Evolutionary conservation across 2,329 filamentous ascomycete species (phyloP).

Genomic region (Venturia oleaginea): DNA sequence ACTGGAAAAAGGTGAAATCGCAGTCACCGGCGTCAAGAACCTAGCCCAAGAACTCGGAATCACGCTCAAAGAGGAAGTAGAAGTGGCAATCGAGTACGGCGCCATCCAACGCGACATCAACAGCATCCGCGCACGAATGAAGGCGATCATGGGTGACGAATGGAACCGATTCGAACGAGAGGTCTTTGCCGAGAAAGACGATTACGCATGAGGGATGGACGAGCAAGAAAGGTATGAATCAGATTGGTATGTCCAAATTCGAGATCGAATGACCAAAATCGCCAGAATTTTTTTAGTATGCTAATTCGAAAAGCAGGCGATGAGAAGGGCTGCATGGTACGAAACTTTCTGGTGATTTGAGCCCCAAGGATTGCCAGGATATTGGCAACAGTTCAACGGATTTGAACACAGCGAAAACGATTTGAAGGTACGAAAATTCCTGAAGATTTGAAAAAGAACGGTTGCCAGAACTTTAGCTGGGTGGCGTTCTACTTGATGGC

Average conservation of each 20-base stretch:
- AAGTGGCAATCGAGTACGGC: background rate
- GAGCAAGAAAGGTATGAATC: background rate
- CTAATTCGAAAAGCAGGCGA: background rate
- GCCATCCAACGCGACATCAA: background rate
- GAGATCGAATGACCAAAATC: background rate
- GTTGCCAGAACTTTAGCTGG: background rate
- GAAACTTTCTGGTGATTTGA: background rate
- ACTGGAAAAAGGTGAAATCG: background rate
- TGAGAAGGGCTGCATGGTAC: background rate
- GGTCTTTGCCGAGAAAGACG: background rate
- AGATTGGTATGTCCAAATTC: background rate
- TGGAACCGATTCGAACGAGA: background rate
- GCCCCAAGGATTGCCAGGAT: background rate
- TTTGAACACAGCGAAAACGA: background rate
- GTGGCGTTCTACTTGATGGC: background rate
- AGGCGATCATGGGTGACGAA: conserved; percentile 1
- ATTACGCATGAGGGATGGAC: background rate
- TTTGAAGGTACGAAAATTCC: background rate
- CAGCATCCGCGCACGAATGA: background rate
- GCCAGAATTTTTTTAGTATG: background rate
- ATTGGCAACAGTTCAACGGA: background rate
- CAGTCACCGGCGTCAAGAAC: background rate
- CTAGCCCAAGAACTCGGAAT: background rate
- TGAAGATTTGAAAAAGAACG: background rate
- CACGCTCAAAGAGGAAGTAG: background rate